A percentile compares a stretch with the other conserved stretches of the same genome.
These are phyloP conservation scores for Daldinia concentrica DNA, from an alignment of 495 filamentous ascomycete species.

Conservation along the genomic window DNA sequence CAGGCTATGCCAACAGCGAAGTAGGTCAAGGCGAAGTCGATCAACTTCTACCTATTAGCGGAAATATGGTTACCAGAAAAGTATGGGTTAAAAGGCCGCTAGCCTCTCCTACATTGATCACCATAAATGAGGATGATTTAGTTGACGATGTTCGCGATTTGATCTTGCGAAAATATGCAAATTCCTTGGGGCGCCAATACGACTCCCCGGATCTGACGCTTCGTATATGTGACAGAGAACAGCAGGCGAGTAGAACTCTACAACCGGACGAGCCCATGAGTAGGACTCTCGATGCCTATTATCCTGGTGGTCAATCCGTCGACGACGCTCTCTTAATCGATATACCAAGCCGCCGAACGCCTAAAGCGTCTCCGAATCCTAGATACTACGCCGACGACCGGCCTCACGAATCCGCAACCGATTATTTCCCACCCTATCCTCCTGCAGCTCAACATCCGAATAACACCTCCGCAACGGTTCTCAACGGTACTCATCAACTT, in stretches of 20 bases:
- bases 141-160: conserved; percentile 95
- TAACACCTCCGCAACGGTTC: conserved; percentile 39
- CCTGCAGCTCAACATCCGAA: conserved; percentile 53
- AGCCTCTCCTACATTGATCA: conserved; percentile 86
- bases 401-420: conserved; percentile 76
- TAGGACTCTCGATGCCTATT: conserved; percentile 82
- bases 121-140: conserved; percentile 85
- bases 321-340: conserved; percentile 94
- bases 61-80: conserved; percentile 75
- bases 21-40: conserved; percentile 46
- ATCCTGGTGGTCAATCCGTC: conserved; percentile 85
- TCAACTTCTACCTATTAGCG: conserved; percentile 52
- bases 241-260: conserved; percentile 76
- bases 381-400: conserved; percentile 69
- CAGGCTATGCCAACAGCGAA: conserved; percentile 47
- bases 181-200: conserved; percentile 86
- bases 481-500: conserved; percentile 48
- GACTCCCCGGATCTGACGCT: conserved; percentile 90
- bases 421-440: conserved; percentile 93
- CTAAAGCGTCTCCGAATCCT: conserved; percentile 75
- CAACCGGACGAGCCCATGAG: conserved; percentile 88
- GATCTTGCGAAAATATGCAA: conserved; percentile 91
- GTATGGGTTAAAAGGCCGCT: conserved; percentile 92
- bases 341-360: conserved; percentile 80
- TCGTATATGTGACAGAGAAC: conserved; percentile 87